Conservation (phyloP, 2,329 filamentous ascomycete species). For the Xylariales sp. region DNA sequence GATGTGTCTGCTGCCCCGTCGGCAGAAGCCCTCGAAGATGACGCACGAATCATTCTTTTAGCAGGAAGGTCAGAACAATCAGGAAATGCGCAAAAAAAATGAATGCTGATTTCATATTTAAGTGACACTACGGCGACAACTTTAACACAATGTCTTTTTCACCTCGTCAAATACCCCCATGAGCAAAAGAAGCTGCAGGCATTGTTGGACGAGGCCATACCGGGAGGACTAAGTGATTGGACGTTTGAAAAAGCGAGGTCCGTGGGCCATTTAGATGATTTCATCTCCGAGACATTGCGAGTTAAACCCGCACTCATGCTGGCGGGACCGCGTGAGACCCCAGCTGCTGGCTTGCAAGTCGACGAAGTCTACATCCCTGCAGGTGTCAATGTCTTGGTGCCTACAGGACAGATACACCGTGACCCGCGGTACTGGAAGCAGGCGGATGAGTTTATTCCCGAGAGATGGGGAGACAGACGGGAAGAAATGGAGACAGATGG, state of each 20-base stretch:
- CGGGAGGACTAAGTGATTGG: slow-evolving; percentile 14
- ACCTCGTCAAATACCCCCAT: slow-evolving; percentile 24
- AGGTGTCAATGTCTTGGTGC: slow-evolving; percentile 18
- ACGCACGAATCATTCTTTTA: slow-evolving; percentile 26
- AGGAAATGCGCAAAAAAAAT: neutral
- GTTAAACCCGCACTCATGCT: slow-evolving; percentile 31
- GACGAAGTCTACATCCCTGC: slow-evolving; percentile 29
- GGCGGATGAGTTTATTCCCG: slow-evolving; percentile 15
- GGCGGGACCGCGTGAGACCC: slow-evolving; percentile 31
- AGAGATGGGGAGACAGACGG: slow-evolving; percentile 15
- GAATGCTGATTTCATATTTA: neutral
- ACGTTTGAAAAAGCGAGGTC: slow-evolving; percentile 21
- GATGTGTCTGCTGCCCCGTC: slow-evolving; percentile 27
- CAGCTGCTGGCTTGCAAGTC: slow-evolving; percentile 24
- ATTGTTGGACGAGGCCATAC: neutral
- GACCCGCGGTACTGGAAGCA: slow-evolving; percentile 14
- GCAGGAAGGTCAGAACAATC: slow-evolving; percentile 26
- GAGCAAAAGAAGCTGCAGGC: slow-evolving; percentile 23
- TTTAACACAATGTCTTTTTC: slow-evolving; percentile 24
- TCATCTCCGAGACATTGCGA: slow-evolving; percentile 21
- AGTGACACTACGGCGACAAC: slow-evolving; percentile 29
- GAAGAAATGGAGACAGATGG: slow-evolving; percentile 16
- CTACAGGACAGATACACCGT: slow-evolving; percentile 20
- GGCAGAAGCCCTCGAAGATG: slow-evolving; percentile 22
- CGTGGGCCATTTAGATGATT: slow-evolving; percentile 28